These are phyloP conservation scores for Nicotiana tabacum DNA, from an alignment of 257 asterid species.

Conservation along the genomic window DNA sequence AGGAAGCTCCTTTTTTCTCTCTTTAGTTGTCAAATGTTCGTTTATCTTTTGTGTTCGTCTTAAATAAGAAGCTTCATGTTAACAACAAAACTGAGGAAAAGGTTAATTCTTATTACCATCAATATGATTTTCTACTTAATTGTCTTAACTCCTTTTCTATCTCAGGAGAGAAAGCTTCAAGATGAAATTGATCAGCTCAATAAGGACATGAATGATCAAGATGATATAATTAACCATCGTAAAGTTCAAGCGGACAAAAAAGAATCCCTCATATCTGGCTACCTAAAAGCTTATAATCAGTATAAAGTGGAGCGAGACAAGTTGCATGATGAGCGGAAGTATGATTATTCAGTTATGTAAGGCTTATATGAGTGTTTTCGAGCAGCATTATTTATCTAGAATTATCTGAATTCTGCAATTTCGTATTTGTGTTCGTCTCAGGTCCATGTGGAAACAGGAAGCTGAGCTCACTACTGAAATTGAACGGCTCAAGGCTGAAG, in stretches of 20 bases:
- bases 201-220: constrained; percentile 59
- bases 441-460: constrained; percentile 88
- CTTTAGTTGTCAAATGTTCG: neutral
- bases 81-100: neutral
- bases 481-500: constrained; percentile 78
- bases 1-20: neutral
- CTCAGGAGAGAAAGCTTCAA: constrained; percentile 72
- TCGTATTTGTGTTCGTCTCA: constrained; percentile 24
- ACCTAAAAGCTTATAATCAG: constrained; percentile 61
- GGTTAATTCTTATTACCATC: neutral
- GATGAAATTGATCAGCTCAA: constrained; percentile 77
- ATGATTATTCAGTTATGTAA: constrained; percentile 27
- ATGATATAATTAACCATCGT: constrained; percentile 54
- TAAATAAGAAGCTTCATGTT: neutral
- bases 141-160: neutral
- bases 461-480: constrained; percentile 66
- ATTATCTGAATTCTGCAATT: constrained; percentile 16
- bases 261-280: constrained; percentile 68
- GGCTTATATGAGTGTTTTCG: neutral
- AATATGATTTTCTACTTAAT: neutral
- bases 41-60: neutral
- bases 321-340: constrained; percentile 86
- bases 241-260: constrained; percentile 55
- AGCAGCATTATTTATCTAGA: neutral
- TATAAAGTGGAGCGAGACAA: constrained; percentile 67